These are phyloP conservation scores for Afroboletus lepidellus DNA, from an alignment of 1,284 basidiomycete genomes.

Conservation along the genomic window DNA sequence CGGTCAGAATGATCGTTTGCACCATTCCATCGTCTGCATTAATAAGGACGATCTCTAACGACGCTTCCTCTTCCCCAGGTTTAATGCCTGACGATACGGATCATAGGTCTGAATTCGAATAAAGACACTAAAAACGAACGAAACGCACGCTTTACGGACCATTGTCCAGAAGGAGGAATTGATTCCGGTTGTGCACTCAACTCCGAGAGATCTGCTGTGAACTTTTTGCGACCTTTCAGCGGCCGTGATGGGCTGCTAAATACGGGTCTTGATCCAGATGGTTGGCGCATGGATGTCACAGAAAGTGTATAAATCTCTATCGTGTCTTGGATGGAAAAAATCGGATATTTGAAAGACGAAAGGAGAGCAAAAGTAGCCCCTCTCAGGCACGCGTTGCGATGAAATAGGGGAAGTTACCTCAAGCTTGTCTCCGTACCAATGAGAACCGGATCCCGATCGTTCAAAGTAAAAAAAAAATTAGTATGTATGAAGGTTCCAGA, in stretches of 20 bases:
- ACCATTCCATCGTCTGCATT: constrained; percentile 35
- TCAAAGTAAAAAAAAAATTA: too few species aligned
- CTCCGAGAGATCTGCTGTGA: constrained; percentile 51
- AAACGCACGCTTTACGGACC: constrained; percentile 43
- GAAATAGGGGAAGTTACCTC: background rate
- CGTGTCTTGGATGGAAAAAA: background rate
- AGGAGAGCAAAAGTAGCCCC: background rate
- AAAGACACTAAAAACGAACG: background rate
- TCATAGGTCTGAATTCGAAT: background rate
- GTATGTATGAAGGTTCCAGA: background rate
- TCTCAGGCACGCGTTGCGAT: background rate
- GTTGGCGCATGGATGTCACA: background rate
- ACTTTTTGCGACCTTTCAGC: constrained; percentile 52
- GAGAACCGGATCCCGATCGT: background rate
- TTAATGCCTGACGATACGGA: constrained; percentile 37
- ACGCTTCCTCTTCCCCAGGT: constrained; percentile 62
- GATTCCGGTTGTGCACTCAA: constrained; percentile 37
- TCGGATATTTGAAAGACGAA: background rate
- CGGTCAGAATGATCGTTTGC: constrained; percentile 44
- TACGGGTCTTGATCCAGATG: background rate
- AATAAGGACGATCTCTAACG: constrained; percentile 47
- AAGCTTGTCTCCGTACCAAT: background rate
- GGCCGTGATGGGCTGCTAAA: constrained; percentile 13
- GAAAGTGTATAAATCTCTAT: background rate
- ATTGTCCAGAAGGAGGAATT: constrained; percentile 37